These are phyloP conservation scores for Penicillium crystallinum DNA, from an alignment of 495 filamentous ascomycete genomes.

Conservation along the genomic window DNA sequence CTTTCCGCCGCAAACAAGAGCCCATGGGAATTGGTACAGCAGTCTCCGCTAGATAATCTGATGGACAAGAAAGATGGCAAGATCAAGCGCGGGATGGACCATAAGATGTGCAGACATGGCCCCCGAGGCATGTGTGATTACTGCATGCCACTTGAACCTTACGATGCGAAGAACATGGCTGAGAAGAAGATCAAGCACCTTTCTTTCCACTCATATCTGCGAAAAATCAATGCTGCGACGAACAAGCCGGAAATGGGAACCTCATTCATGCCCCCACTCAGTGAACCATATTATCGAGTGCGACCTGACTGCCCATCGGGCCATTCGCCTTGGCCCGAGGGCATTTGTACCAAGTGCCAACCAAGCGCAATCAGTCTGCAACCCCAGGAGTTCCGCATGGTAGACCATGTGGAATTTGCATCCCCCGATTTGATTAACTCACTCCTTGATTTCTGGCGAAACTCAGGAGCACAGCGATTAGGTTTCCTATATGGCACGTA, in stretches of 20 bases:
- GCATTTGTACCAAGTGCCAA: constrained; percentile 99
- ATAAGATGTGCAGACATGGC: constrained; percentile 91
- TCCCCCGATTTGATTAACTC: constrained; percentile 75
- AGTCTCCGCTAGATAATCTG: constrained; percentile 77
- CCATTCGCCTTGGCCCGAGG: constrained; percentile 88
- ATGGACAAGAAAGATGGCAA: constrained; percentile 91
- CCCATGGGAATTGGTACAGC: constrained; percentile 87
- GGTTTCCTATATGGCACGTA: constrained; percentile 91
- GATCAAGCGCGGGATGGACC: constrained; percentile 69
- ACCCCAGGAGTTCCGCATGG: constrained; percentile 92
- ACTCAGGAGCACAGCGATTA: constrained; percentile 69
- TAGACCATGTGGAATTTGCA: constrained; percentile 97
- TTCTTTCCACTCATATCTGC: constrained; percentile 90
- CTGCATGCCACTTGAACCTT: constrained; percentile 97
- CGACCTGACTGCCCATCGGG: constrained; percentile 85
- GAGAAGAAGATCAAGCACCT: constrained; percentile 99
- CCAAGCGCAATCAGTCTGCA: constrained; percentile 95
- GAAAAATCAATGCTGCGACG: constrained; percentile 90
- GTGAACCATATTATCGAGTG: constrained; percentile 90
- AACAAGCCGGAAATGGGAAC: constrained; percentile 88
- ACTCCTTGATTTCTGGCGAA: constrained; percentile 87
- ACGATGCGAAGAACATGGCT: constrained; percentile 75
- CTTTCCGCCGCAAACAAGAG: constrained; percentile 68
- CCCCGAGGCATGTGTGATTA: constrained; percentile 99
- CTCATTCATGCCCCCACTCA: constrained; percentile 94